phyloP scores from a whole-genome alignment of 1,284 basidiomycete species.

The Microbotryum silenes-acaulis region DNA sequence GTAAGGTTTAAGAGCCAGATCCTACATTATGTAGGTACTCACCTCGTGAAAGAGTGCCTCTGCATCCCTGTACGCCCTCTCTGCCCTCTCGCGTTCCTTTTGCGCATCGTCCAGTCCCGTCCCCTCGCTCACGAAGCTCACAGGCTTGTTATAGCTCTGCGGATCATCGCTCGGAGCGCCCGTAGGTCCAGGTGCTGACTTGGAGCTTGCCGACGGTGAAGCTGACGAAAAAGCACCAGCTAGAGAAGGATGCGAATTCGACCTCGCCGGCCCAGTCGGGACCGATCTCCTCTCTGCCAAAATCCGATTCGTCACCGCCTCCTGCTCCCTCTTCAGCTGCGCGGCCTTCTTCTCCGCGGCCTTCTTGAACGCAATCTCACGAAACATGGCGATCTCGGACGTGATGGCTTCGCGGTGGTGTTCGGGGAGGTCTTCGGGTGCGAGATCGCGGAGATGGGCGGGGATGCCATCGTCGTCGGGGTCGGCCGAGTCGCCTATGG shows the following conservation, averaged over 20 bases:
- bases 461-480: constrained; percentile 10
- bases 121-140: constrained; percentile 24
- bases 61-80: constrained; percentile 19
- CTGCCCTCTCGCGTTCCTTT: constrained; percentile 24
- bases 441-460: constrained; percentile 36
- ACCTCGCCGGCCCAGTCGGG: constrained; percentile 11
- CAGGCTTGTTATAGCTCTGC: constrained; percentile 28
- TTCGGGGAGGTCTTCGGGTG: constrained; percentile 38
- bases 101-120: constrained; percentile 19
- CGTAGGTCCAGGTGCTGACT: neutral
- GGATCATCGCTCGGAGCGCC: constrained; percentile 9
- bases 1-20: neutral
- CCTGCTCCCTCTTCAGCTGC: constrained; percentile 15
- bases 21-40: neutral
- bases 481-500: neutral
- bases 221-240: constrained; percentile 9
- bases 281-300: constrained; percentile 17
- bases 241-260: constrained; percentile 5
- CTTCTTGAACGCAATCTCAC: constrained; percentile 36
- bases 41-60: constrained; percentile 23
- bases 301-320: constrained; percentile 10
- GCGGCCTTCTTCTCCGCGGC: constrained; percentile 24
- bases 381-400: constrained; percentile 37
- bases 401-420: constrained; percentile 33
- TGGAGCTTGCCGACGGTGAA: constrained; percentile 1